Evolutionary conservation across 2,329 filamentous ascomycete genomes (phyloP).

Genomic region (Didymella pinodella): DNA sequence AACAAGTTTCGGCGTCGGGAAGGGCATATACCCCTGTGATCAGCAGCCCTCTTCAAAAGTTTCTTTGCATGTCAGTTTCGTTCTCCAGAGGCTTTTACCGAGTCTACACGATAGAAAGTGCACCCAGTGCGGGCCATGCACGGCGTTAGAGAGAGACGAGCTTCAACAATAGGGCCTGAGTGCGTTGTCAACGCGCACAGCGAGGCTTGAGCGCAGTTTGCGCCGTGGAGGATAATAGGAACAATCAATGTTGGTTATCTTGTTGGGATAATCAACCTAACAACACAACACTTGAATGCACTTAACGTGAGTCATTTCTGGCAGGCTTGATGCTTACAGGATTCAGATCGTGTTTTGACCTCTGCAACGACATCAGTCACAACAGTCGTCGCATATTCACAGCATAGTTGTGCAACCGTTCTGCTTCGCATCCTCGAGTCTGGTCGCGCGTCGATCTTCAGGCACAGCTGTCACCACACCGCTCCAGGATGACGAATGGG

Average conservation of each 20-base stretch:
- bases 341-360: neutral
- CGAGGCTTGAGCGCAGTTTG: slow-evolving; percentile 25
- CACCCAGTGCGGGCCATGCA: slow-evolving; percentile 30
- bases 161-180: slow-evolving; percentile 39
- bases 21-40: slow-evolving; percentile 47
- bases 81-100: slow-evolving; percentile 39
- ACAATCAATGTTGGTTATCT: slow-evolving; percentile 17
- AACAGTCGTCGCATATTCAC: neutral
- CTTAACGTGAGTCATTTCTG: slow-evolving; percentile 10
- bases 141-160: slow-evolving; percentile 29
- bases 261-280: slow-evolving; percentile 12
- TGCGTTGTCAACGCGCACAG: slow-evolving; percentile 42
- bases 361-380: neutral
- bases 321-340: slow-evolving; percentile 2
- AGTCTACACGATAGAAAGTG: slow-evolving; percentile 32
- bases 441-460: slow-evolving; percentile 12
- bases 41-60: slow-evolving; percentile 44
- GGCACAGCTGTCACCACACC: slow-evolving; percentile 16
- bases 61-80: slow-evolving; percentile 38
- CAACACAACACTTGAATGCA: slow-evolving; percentile 5
- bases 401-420: neutral
- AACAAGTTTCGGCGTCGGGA: slow-evolving; percentile 52
- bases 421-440: neutral
- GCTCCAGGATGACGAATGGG: slow-evolving; percentile 13
- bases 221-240: slow-evolving; percentile 20